Evolutionary conservation across 352 stramenopile species (phyloP), one percentile per base, ranked within the genome.

Genomic region (Phytopythium cucurbitacearum): DNA sequence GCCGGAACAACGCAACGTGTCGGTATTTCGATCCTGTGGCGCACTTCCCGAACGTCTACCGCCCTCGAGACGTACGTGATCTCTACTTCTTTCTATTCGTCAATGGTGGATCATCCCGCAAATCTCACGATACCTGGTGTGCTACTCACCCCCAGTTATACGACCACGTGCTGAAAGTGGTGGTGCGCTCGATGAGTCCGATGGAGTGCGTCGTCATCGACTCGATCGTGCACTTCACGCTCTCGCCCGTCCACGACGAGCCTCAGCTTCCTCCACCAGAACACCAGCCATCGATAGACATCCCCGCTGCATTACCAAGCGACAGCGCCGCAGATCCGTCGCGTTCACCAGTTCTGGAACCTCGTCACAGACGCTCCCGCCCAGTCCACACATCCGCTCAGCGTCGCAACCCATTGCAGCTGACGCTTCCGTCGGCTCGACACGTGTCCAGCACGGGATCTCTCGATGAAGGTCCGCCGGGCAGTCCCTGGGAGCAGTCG

Each of bases 131-230:
- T 9, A 21, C 41, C 47, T 48, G 11, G 2, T 33, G 28, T 35
- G 10, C 10, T 12, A 8, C 11, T 56, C 45, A 53, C 16, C 33
- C 3, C 37, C 28, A 84, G 74, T 54, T 88, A 3, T 88, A 85
- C 35, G 63, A 62, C 13, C 74, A 88, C 48, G 65, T 62, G 28
- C 51, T 88, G 34, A 60, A 57, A 43, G 80, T 86, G 36, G 47
- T 75, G 33, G 74, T 88, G 32, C 52, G 58, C 9, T 75, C 73
- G 3, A 69, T 67, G 3, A 37, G 40, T 32, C 76, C 76, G 2
- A 59, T 82, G 5, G 62, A 54, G 4, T 69, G 68, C 15, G 66
- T 75, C 3, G 76, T 85, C 46, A 80, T 87, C 57, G 64, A 87
- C 56, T 80, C 73, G 7, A 60, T 62, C 5, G 73, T 85, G 10